Base-by-base conservation (phyloP, 805 yeast species). In the Metschnikowia drakensbergensis region DNA sequence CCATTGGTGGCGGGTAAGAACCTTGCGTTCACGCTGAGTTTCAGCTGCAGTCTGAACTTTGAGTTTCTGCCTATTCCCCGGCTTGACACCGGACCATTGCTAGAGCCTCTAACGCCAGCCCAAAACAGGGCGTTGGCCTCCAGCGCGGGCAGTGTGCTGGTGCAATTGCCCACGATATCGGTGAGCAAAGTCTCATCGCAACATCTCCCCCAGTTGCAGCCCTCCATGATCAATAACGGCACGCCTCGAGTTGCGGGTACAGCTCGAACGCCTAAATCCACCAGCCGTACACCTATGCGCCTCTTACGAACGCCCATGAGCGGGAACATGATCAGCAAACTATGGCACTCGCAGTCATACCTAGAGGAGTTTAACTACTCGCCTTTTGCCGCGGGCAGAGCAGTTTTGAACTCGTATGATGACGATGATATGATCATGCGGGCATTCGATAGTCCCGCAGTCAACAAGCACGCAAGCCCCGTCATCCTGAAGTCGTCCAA, bases 291-390 rank as follows among this genome's bases (percentile, higher is more conserved):
- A 11, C 75, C 76, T 33, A 56, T 70, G 42, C 60, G 70, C 39
- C 59, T 57, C 43, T 58, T 65, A 51, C 62, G 68, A 50, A 67
- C 79, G 51, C 67, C 81, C 46, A 64, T 65, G 62, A 59, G 77
- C 58, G 64, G 67, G 53, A 71, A 81, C 6, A 68, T 75, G 17
- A 64, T 75, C 60, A 75, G 74, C 54, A 80, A 75, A 57, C 66
- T 80, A 39, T 82, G 87, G 85, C 76, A 80, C 57, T 81, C 86
- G 22, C 88, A 88, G 10, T 75, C 83, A 2, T 81, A 80, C 57
- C 67, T 82, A 48, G 88, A 83, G 50, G 88, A 83, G 56, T 83
- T 83, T 59, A 81, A 82, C 55, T 76, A 81, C 36, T 79, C 84
- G 23, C 64, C 69, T 9, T 56, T 56, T 31, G 57, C 46, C 13